Evolutionary conservation across 768 basidiomycete genomes (phyloP).

Genomic region (Phlebiopsis flavidoalba): DNA sequence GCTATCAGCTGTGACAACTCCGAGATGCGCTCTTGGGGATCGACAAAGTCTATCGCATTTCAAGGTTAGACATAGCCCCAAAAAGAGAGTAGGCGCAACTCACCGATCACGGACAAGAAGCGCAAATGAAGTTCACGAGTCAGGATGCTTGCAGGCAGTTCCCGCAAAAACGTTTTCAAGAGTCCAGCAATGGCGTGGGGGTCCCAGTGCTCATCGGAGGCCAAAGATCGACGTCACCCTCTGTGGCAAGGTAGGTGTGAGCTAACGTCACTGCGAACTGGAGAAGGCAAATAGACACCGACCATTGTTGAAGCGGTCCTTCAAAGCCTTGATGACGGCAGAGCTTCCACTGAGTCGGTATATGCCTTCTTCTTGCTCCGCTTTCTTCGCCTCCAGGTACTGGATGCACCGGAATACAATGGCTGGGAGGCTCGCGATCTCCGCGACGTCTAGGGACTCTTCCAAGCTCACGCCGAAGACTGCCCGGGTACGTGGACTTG

Average conservation of each 20-base stretch:
- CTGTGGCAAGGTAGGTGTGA: slow-evolving; percentile 33
- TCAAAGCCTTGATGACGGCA: slow-evolving; percentile 89
- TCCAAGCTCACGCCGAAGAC: slow-evolving; percentile 88
- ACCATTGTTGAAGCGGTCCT: slow-evolving; percentile 92
- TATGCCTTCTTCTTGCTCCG: slow-evolving; percentile 96
- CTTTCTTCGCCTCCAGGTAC: slow-evolving; percentile 90
- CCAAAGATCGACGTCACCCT: slow-evolving; percentile 94
- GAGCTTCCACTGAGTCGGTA: slow-evolving; percentile 94
- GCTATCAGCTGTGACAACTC: slow-evolving; percentile 87
- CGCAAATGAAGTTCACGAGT: slow-evolving; percentile 87
- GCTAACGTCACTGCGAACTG: background rate
- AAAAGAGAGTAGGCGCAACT: slow-evolving; percentile 26
- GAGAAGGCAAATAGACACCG: slow-evolving; percentile 21
- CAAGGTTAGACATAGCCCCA: background rate
- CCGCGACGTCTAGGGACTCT: slow-evolving; percentile 83
- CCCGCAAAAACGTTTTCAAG: slow-evolving; percentile 89
- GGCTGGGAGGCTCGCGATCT: slow-evolving; percentile 88
- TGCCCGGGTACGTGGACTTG: slow-evolving; percentile 49
- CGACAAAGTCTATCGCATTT: slow-evolving; percentile 68
- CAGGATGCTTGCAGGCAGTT: slow-evolving; percentile 87
- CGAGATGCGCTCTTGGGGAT: slow-evolving; percentile 80
- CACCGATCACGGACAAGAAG: slow-evolving; percentile 92
- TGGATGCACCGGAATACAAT: slow-evolving; percentile 94
- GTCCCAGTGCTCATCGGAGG: slow-evolving; percentile 91
- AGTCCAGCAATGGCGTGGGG: slow-evolving; percentile 96